Percentiles rank a stretch among this genome's conserved stretches.
phyloP scores from a whole-genome alignment of 2,329 filamentous ascomycete species.

The Cladophialophora carrionii region DNA sequence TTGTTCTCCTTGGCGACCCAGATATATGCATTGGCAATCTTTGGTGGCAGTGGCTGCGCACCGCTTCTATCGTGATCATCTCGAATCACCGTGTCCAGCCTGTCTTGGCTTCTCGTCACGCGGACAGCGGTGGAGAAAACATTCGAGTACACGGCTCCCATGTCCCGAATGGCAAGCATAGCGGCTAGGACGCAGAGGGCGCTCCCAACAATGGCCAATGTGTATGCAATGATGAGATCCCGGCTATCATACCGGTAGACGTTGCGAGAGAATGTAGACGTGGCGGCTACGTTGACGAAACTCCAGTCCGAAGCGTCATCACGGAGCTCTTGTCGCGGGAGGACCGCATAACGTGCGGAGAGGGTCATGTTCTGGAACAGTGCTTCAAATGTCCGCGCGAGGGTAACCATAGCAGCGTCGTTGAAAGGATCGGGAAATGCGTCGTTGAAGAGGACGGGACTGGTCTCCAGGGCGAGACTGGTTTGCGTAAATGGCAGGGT shows the following conservation, averaged over 20 bases:
- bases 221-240: constrained; percentile 8
- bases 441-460: constrained; percentile 13
- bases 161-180: constrained; percentile 5
- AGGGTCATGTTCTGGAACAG: constrained; percentile 15
- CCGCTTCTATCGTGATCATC: constrained; percentile 6
- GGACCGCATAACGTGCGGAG: constrained; percentile 7
- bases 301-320: constrained; percentile 8
- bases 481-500: constrained; percentile 7
- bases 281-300: constrained; percentile 4
- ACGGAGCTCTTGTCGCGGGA: constrained; percentile 9
- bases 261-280: constrained; percentile 12
- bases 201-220: neutral
- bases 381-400: constrained; percentile 4
- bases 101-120: neutral
- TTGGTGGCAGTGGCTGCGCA: constrained; percentile 9
- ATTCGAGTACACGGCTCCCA: constrained; percentile 15
- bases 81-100: constrained; percentile 1
- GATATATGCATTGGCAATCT: constrained; percentile 6
- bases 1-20: neutral
- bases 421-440: constrained; percentile 7
- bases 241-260: constrained; percentile 9
- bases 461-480: constrained; percentile 11
- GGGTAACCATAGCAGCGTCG: constrained; percentile 6
- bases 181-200: constrained; percentile 6
- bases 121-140: constrained; percentile 11